phyloP scores from a whole-genome alignment of 2,329 filamentous ascomycete species.

The Ophiosphaerella herpotricha region DNA sequence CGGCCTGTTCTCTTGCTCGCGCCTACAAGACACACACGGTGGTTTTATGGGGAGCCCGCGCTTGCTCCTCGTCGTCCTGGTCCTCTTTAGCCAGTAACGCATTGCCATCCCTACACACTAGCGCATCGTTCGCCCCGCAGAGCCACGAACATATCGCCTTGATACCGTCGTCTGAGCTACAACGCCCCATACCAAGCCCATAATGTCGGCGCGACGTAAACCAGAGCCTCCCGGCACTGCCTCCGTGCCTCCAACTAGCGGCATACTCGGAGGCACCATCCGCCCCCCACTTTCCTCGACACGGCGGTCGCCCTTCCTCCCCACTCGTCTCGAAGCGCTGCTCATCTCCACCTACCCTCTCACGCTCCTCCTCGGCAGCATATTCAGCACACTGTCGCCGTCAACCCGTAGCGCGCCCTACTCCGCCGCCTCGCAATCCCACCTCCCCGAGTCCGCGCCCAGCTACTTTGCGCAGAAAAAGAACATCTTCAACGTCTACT shows the following conservation, averaged over 20 bases:
- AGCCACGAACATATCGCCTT: conserved; percentile 1
- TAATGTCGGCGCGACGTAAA: conserved; percentile 43
- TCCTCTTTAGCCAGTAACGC: no score
- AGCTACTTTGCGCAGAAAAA: conserved; percentile 93
- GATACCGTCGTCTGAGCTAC: neutral
- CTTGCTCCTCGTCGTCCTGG: neutral
- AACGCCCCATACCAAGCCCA: neutral
- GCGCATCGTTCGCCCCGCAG: neutral
- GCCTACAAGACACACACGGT: neutral
- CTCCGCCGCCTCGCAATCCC: conserved; percentile 65
- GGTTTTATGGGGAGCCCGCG: conserved; percentile 1
- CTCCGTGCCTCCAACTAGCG: conserved; percentile 24
- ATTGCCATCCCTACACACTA: no score
- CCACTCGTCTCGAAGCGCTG: conserved; percentile 69
- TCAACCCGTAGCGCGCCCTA: conserved; percentile 66
- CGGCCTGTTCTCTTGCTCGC: neutral
- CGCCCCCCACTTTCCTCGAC: conserved; percentile 28
- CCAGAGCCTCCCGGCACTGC: conserved; percentile 19
- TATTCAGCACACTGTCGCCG: conserved; percentile 80
- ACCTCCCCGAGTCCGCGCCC: conserved; percentile 63
- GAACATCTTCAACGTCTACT: conserved; percentile 89
- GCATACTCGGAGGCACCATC: conserved; percentile 30
- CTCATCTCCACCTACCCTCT: conserved; percentile 74
- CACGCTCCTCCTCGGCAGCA: conserved; percentile 77
- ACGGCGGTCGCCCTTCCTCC: conserved; percentile 64